Conservation (phyloP, 306 rosid species). For the Lathyrus sativus region DNA sequence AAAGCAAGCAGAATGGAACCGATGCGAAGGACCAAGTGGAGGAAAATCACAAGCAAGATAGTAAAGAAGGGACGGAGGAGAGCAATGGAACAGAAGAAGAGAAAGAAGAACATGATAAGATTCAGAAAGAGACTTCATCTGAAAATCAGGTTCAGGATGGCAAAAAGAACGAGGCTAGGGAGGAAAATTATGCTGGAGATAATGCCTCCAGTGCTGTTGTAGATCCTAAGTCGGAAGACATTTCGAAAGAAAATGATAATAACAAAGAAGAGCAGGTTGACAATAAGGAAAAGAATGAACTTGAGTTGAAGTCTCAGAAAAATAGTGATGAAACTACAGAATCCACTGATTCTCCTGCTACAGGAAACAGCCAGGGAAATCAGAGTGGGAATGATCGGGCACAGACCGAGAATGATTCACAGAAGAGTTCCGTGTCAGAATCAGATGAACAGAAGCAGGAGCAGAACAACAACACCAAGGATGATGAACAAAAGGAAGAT, state of each 20-base stretch:
- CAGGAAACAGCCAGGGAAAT: constrained; percentile 43
- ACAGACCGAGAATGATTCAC: constrained; percentile 43
- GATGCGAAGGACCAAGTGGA: constrained; percentile 41
- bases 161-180: constrained; percentile 58
- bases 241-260: constrained; percentile 41
- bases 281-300: constrained; percentile 55
- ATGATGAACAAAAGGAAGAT: constrained; percentile 29
- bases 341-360: constrained; percentile 38
- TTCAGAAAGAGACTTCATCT: constrained; percentile 54
- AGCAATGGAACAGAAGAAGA: constrained; percentile 38
- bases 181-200: constrained; percentile 73
- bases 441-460: constrained; percentile 38
- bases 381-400: constrained; percentile 40
- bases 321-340: constrained; percentile 45
- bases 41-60: constrained; percentile 35
- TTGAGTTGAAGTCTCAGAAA: constrained; percentile 46
- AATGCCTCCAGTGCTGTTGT: constrained; percentile 82
- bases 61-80: constrained; percentile 51
- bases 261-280: constrained; percentile 52
- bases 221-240: constrained; percentile 49
- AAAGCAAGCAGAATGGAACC: constrained; percentile 32
- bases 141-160: constrained; percentile 64
- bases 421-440: constrained; percentile 34
- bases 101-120: constrained; percentile 53
- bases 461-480: constrained; percentile 31